These are phyloP conservation scores for Diutina neorugosa DNA, from an alignment of 1,139 yeast species.

Conservation along the genomic window DNA sequence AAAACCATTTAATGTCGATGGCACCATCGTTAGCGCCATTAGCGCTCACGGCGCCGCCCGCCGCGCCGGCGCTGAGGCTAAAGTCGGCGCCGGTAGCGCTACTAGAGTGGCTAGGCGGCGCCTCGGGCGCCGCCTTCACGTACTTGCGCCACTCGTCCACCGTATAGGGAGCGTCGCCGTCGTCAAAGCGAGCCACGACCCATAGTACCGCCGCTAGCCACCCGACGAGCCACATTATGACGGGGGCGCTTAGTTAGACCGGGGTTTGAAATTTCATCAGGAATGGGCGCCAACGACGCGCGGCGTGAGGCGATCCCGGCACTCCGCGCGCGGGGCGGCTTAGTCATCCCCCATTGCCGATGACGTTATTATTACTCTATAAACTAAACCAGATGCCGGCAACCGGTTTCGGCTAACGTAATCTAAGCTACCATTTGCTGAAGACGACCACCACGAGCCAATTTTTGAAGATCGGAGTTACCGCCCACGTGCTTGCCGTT, in stretches of 20 bases:
- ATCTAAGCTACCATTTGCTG: background rate
- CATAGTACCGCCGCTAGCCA: background rate
- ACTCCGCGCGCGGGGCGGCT: no score
- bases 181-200: background rate
- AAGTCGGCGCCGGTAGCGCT: background rate
- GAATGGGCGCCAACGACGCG: no score
- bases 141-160: background rate
- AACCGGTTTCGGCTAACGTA: background rate
- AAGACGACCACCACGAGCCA: conserved; percentile 4
- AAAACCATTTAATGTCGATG: background rate
- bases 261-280: no score
- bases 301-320: no score
- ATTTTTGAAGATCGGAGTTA: conserved; percentile 10
- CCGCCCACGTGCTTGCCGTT: conserved; percentile 13
- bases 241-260: no score
- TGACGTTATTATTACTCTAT: background rate
- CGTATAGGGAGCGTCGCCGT: background rate
- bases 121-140: background rate
- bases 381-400: background rate
- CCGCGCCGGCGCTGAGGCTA: background rate
- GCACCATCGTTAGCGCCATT: background rate
- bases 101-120: background rate
- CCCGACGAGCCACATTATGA: background rate
- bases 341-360: background rate
- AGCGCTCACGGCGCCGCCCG: background rate